These are phyloP conservation scores for Tinospora cordifolia DNA, from an alignment of 164 flowering plant species.

Conservation along the genomic window DNA sequence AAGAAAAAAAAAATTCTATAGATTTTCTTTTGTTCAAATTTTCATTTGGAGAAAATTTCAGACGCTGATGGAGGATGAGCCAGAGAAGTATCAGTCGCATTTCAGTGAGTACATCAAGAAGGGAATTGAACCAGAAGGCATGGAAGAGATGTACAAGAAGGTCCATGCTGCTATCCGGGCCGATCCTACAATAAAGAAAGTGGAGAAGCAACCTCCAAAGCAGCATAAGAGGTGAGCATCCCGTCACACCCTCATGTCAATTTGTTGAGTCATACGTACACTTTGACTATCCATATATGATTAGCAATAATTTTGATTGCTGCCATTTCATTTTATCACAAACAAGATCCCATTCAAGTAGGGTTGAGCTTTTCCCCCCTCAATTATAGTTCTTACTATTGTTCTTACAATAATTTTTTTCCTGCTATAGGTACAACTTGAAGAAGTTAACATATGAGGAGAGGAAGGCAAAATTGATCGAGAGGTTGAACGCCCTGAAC, in stretches of 20 bases:
- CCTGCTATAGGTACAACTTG: constrained; percentile 42
- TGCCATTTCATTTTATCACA: too few species aligned
- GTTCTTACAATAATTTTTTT: neutral
- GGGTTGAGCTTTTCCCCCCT: too few species aligned
- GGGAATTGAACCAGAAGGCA: constrained; percentile 49
- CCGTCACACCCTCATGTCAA: neutral
- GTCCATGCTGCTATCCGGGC: constrained; percentile 58
- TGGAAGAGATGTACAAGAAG: constrained; percentile 57
- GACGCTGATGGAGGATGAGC: constrained; percentile 70
- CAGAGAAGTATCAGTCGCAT: constrained; percentile 77
- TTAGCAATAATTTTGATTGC: too few species aligned
- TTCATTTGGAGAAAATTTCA: constrained; percentile 18
- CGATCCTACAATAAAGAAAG: constrained; percentile 38
- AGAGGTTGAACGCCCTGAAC: constrained; percentile 58
- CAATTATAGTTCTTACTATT: neutral
- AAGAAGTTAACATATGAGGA: constrained; percentile 63
- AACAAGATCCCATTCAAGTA: too few species aligned
- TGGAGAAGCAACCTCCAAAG: constrained; percentile 67
- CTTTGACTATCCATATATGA: too few species aligned
- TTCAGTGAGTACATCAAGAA: constrained; percentile 59
- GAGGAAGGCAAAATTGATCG: constrained; percentile 48
- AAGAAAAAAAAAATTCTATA: neutral
- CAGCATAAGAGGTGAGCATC: constrained; percentile 62
- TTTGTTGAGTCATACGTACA: neutral
- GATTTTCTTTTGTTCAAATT: neutral